Percentiles rank a stretch among this genome's conserved stretches.
phyloP scores from a whole-genome alignment of 805 yeast genomes.

The Candida vartiovaarae region DNA sequence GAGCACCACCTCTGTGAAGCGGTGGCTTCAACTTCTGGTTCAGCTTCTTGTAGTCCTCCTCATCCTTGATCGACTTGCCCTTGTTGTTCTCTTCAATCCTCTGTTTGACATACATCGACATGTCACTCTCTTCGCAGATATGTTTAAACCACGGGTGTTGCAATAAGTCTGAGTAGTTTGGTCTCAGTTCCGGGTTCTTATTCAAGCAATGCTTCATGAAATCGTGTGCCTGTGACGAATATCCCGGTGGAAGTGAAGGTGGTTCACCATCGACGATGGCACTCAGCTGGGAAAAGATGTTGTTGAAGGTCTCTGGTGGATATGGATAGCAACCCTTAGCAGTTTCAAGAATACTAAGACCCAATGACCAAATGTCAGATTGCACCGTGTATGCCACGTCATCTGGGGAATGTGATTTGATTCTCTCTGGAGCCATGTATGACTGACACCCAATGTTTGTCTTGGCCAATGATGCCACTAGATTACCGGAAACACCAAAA shows the following conservation, averaged over 20 bases:
- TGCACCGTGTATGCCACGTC: constrained; percentile 84
- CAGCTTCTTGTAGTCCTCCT: constrained; percentile 19
- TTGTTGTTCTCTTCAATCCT: constrained; percentile 26
- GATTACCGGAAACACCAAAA: constrained; percentile 92
- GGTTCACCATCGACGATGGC: constrained; percentile 97
- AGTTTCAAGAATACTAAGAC: constrained; percentile 77
- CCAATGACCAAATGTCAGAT: constrained; percentile 93
- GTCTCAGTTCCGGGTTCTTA: constrained; percentile 76
- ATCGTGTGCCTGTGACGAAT: constrained; percentile 68
- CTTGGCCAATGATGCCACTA: constrained; percentile 90
- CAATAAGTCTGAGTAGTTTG: constrained; percentile 68
- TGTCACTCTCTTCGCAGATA: constrained; percentile 31
- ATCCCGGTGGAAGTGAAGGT: constrained; percentile 65
- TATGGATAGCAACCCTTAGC: constrained; percentile 94
- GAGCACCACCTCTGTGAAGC: constrained; percentile 26
- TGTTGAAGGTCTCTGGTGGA: constrained; percentile 87
- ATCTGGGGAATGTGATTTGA: constrained; percentile 65
- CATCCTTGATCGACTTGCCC: constrained; percentile 12
- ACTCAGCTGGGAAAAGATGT: constrained; percentile 85
- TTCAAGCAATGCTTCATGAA: constrained; percentile 74
- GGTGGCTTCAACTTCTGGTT: constrained; percentile 25
- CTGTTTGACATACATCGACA: constrained; percentile 31
- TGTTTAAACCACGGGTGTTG: constrained; percentile 80
- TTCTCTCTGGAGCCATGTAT: constrained; percentile 98
- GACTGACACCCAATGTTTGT: constrained; percentile 97